Evolutionary conservation across 129 eudicot species (phyloP).

Genomic region (Ambrosia trifida): DNA sequence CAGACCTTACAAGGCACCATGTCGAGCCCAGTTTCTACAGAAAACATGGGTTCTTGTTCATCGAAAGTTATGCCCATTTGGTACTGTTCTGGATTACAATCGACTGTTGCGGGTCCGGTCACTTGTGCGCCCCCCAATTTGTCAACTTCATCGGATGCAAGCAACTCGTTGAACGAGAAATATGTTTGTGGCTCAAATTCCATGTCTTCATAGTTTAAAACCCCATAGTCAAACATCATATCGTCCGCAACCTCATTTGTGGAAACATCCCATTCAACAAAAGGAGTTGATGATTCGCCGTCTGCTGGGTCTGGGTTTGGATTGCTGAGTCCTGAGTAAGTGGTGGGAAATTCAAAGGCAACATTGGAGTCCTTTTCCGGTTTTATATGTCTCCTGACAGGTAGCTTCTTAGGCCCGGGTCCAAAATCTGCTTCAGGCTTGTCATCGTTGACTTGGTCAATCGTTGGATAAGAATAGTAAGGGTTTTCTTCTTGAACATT

Average conservation of each 20-base stretch:
- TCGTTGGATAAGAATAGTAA: conserved; percentile 45
- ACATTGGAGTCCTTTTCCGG: conserved; percentile 40
- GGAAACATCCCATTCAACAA: conserved; percentile 62
- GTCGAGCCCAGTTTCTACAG: conserved; percentile 34
- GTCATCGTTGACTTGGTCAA: conserved; percentile 43
- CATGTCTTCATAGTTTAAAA: conserved; percentile 57
- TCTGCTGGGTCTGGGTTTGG: conserved; percentile 18
- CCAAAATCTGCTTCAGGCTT: conserved; percentile 18
- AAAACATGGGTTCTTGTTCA: conserved; percentile 44
- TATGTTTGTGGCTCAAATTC: conserved; percentile 95
- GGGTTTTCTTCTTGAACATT: conserved; percentile 38
- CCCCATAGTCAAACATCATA: conserved; percentile 54
- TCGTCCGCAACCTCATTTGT: conserved; percentile 56
- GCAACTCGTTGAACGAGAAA: conserved; percentile 86
- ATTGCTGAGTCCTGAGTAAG: conserved; percentile 15
- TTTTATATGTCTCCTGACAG: conserved; percentile 69
- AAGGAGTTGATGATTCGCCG: conserved; percentile 40
- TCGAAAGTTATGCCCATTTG: conserved; percentile 42
- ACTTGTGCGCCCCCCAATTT: conserved; percentile 15
- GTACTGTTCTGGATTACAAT: conserved; percentile 38
- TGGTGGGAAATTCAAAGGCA: conserved; percentile 30
- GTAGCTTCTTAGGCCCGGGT: conserved; percentile 64
- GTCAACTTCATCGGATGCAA: conserved; percentile 60
- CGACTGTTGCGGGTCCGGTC: conserved; percentile 11
- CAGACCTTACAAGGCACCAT: conserved; percentile 55